These are phyloP conservation scores for Xenosphaeropsis pyriputrescens DNA, from an alignment of 2,329 filamentous ascomycete genomes.

Conservation along the genomic window DNA sequence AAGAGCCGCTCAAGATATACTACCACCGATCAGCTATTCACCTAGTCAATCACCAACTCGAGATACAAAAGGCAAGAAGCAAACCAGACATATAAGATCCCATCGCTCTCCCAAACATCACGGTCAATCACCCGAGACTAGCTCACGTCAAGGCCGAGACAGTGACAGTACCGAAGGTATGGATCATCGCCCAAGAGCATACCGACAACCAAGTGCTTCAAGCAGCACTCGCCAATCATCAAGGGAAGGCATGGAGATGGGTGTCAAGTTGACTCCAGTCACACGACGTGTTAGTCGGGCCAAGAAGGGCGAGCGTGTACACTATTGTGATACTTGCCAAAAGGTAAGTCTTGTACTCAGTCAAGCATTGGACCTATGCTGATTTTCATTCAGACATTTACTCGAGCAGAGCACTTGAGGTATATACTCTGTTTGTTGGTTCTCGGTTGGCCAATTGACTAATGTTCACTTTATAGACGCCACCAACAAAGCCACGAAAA, in stretches of 20 bases:
- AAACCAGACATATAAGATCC: background rate
- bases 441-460: background rate
- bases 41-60: background rate
- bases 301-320: constrained; percentile 19
- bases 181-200: background rate
- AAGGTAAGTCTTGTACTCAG: constrained; percentile 8
- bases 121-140: background rate
- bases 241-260: constrained; percentile 10
- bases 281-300: constrained; percentile 18
- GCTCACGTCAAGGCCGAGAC: background rate
- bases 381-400: constrained; percentile 33
- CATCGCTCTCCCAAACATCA: background rate
- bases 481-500: constrained; percentile 45
- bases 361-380: background rate
- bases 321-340: constrained; percentile 17
- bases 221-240: constrained; percentile 1
- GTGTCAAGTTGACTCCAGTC: constrained; percentile 20
- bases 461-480: constrained; percentile 24
- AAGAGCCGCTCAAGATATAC: constrained; percentile 6
- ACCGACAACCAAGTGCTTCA: constrained; percentile 8
- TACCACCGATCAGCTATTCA: constrained; percentile 7
- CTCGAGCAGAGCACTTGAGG: constrained; percentile 47
- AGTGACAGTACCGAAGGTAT: background rate
- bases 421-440: constrained; percentile 14
- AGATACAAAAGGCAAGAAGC: background rate